These are phyloP conservation scores for Schoenoplectus triqueter DNA, from an alignment of 202 grass and related monocot genomes.

Conservation along the genomic window DNA sequence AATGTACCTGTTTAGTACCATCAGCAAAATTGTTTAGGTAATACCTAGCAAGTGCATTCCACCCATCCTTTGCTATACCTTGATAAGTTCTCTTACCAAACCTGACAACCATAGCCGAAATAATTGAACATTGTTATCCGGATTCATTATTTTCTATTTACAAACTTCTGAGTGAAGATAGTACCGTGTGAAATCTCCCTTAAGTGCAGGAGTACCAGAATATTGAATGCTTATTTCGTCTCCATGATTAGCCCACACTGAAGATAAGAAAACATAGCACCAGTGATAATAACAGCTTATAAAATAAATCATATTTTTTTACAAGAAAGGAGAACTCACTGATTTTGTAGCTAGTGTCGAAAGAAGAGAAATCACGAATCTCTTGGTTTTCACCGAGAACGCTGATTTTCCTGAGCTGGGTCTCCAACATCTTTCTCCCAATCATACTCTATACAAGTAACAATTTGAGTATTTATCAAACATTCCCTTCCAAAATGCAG, in stretches of 20 bases:
- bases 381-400: conserved; percentile 59
- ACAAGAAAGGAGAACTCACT: conserved; percentile 53
- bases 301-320: conserved; percentile 11
- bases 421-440: conserved; percentile 86
- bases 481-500: neutral
- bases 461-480: neutral
- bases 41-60: conserved; percentile 81
- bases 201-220: conserved; percentile 95
- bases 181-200: conserved; percentile 96
- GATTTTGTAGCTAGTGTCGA: conserved; percentile 85
- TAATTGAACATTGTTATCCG: conserved; percentile 19
- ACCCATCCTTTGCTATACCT: conserved; percentile 79
- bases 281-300: conserved; percentile 31
- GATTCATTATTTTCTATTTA: conserved; percentile 6
- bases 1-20: conserved; percentile 82
- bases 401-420: conserved; percentile 63
- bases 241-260: conserved; percentile 99
- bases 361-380: conserved; percentile 61
- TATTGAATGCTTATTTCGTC: conserved; percentile 98
- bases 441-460: conserved; percentile 77
- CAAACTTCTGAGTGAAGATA: conserved; percentile 11
- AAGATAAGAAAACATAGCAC: conserved; percentile 31
- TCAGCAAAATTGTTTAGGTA: conserved; percentile 95
- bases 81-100: conserved; percentile 70
- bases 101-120: conserved; percentile 45